phyloP scores from a whole-genome alignment of 228 moss, liverwort and hornwort genomes.

The Sphagnum fallax region DNA sequence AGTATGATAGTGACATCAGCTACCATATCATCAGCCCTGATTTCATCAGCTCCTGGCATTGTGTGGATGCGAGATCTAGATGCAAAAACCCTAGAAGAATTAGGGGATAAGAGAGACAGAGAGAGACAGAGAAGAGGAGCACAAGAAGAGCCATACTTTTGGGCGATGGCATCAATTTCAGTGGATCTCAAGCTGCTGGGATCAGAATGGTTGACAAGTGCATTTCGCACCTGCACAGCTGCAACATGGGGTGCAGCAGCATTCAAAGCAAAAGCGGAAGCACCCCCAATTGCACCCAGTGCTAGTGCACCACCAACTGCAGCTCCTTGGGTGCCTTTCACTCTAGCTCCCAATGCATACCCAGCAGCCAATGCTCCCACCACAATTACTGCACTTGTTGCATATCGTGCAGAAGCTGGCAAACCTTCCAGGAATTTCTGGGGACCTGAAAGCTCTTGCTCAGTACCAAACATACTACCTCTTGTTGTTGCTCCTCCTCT shows the following conservation, averaged over 20 bases:
- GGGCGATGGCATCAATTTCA: slow-evolving; percentile 61
- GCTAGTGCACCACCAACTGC: slow-evolving; percentile 79
- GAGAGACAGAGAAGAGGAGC: neutral
- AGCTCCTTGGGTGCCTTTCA: slow-evolving; percentile 42
- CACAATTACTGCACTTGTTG: slow-evolving; percentile 61
- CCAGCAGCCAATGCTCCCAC: slow-evolving; percentile 85
- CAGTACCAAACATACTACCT: slow-evolving; percentile 62
- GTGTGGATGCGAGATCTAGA: too few species aligned
- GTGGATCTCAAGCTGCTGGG: slow-evolving; percentile 49
- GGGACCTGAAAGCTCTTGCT: slow-evolving; percentile 53
- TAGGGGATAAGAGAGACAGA: neutral
- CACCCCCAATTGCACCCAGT: slow-evolving; percentile 62
- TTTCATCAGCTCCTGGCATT: too few species aligned
- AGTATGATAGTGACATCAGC: too few species aligned
- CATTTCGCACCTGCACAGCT: slow-evolving; percentile 77
- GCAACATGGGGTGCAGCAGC: slow-evolving; percentile 75
- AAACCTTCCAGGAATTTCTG: slow-evolving; percentile 77
- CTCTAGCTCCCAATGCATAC: slow-evolving; percentile 54
- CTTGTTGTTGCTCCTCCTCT: neutral
- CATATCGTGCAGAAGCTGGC: slow-evolving; percentile 70
- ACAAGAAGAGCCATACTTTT: slow-evolving; percentile 32
- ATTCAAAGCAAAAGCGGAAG: slow-evolving; percentile 72
- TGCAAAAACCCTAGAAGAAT: too few species aligned
- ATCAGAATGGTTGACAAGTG: slow-evolving; percentile 69
- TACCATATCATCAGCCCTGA: too few species aligned